Evolutionary conservation across 208 protist species (phyloP).

Genomic region (Trypanosomatidae sp.): DNA sequence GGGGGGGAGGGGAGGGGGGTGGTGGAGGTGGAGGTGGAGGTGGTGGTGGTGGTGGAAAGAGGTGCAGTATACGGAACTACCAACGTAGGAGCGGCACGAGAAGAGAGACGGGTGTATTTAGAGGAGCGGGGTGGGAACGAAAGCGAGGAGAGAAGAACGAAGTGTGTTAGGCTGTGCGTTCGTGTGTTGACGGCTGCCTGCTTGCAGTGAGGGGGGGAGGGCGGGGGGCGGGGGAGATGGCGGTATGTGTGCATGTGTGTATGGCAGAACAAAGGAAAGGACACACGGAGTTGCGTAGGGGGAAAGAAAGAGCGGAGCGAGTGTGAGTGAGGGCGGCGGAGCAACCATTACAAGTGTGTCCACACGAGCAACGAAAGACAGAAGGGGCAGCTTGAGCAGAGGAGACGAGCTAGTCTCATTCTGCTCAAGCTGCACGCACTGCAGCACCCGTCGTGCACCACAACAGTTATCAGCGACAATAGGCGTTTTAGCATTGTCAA

Average conservation of each 20-base stretch:
- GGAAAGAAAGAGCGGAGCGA: background rate
- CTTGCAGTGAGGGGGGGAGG: background rate
- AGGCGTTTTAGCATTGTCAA: background rate
- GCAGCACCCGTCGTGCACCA: background rate
- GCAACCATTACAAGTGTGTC: no score
- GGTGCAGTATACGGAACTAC: background rate
- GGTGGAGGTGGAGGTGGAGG: background rate
- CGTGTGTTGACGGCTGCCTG: background rate
- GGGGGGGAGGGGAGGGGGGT: background rate
- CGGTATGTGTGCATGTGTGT: background rate
- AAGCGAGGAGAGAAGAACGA: conserved; percentile 1
- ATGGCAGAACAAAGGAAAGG: background rate
- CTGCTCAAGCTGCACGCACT: background rate
- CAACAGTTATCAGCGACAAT: background rate
- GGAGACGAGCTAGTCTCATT: background rate
- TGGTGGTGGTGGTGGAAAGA: background rate
- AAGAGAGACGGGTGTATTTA: background rate
- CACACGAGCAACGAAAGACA: background rate
- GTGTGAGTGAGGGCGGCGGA: background rate
- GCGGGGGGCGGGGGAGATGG: background rate
- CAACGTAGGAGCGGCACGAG: background rate
- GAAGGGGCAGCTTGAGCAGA: background rate
- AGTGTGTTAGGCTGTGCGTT: background rate
- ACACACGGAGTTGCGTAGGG: background rate
- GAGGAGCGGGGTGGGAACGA: background rate